Evolutionary conservation across 2,329 filamentous ascomycete species (phyloP).

Genomic region (Epichloe baconii): DNA sequence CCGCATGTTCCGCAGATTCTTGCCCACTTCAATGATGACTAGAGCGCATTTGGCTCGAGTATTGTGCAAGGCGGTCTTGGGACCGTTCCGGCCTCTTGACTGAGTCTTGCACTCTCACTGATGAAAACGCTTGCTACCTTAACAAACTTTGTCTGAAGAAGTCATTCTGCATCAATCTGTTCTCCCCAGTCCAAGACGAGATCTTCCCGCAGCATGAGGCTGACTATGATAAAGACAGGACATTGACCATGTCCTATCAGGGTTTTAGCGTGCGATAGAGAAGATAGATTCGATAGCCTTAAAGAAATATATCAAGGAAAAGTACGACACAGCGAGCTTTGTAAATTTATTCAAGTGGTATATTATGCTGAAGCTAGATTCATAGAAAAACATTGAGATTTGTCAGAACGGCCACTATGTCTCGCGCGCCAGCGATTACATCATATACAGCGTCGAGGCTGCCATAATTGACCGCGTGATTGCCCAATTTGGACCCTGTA

Average conservation of each 20-base stretch:
- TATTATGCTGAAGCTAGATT: conserved; percentile 33
- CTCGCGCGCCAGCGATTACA: conserved; percentile 92
- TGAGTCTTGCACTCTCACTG: conserved; percentile 62
- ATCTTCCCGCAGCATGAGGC: background rate
- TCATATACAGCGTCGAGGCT: conserved; percentile 97
- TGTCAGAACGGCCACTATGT: conserved; percentile 91
- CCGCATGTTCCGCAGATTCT: background rate
- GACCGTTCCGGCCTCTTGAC: conserved; percentile 64
- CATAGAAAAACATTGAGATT: conserved; percentile 67
- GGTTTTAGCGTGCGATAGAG: conserved; percentile 86
- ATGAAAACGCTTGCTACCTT: conserved; percentile 99
- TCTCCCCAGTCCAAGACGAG: background rate
- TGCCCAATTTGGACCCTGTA: conserved; percentile 84
- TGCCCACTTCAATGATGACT: conserved; percentile 70
- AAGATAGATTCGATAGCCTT: conserved; percentile 75
- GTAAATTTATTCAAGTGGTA: conserved; percentile 11
- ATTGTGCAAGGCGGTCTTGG: conserved; percentile 53
- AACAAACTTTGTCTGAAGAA: conserved; percentile 65
- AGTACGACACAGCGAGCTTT: conserved; percentile 43
- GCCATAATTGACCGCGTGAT: conserved; percentile 81
- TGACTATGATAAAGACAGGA: conserved; percentile 3
- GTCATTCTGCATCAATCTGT: background rate
- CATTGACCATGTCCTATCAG: conserved; percentile 34
- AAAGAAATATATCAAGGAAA: conserved; percentile 69
- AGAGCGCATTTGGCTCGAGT: conserved; percentile 99